Conservation (phyloP, 805 yeast genomes). For the Pichia scutulata region DNA sequence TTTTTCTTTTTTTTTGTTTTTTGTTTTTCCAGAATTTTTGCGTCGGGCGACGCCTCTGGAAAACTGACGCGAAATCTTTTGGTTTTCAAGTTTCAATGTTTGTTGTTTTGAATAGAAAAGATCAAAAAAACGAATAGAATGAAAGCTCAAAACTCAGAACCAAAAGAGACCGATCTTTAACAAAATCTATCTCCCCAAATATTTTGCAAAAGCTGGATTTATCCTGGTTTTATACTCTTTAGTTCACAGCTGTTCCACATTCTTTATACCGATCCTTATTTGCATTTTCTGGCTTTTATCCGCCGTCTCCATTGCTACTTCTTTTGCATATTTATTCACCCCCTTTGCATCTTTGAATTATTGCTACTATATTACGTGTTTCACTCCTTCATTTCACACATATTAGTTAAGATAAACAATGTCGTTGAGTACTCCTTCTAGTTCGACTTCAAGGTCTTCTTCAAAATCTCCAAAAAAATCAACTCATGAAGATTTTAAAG, state of each 20-base stretch:
- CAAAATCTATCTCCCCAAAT: neutral
- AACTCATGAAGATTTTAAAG: slow-evolving; percentile 33
- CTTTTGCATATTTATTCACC: neutral
- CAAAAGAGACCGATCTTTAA: neutral
- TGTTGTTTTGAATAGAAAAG: neutral
- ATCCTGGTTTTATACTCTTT: neutral
- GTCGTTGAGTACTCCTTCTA: neutral
- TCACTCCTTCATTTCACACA: neutral
- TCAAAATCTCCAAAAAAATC: slow-evolving; percentile 19
- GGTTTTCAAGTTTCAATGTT: no score
- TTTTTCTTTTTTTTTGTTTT: no score
- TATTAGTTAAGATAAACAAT: neutral
- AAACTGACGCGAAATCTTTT: neutral
- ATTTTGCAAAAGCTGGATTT: neutral
- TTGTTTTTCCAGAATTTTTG: neutral
- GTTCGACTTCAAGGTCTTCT: neutral
- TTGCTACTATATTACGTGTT: neutral
- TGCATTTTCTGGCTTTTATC: neutral
- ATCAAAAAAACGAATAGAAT: neutral
- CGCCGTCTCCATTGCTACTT: neutral
- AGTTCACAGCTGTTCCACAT: neutral
- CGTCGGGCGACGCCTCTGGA: neutral
- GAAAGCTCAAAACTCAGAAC: neutral
- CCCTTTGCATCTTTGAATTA: neutral
- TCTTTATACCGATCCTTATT: neutral